These are phyloP conservation scores for Daldinia vernicosa DNA, from an alignment of 495 filamentous ascomycete species.

Conservation along the genomic window DNA sequence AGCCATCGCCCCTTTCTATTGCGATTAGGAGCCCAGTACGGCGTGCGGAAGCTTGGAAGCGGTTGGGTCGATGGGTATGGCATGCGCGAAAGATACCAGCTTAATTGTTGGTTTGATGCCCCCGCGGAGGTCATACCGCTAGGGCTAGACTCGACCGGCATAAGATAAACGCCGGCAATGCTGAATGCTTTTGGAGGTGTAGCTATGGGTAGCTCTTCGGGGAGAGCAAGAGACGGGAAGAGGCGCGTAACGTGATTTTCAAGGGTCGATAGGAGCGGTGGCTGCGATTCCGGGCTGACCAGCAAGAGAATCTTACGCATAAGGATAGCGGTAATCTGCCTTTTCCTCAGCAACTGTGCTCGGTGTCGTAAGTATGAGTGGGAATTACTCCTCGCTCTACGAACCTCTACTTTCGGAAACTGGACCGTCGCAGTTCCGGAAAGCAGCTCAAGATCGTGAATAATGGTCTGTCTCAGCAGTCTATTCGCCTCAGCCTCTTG, in stretches of 20 bases:
- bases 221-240: conserved; percentile 46
- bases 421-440: conserved; percentile 54
- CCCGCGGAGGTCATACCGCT: background rate
- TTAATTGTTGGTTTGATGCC: conserved; percentile 23
- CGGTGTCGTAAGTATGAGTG: conserved; percentile 33
- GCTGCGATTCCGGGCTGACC: conserved; percentile 51
- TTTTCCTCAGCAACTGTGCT: conserved; percentile 45
- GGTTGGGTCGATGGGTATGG: conserved; percentile 47
- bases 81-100: conserved; percentile 54
- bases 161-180: conserved; percentile 63
- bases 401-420: conserved; percentile 45
- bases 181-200: conserved; percentile 58
- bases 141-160: conserved; percentile 49
- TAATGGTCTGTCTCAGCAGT: conserved; percentile 43
- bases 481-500: conserved; percentile 50
- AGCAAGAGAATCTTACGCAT: conserved; percentile 51
- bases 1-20: conserved; percentile 9
- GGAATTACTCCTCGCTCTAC: conserved; percentile 21
- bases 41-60: conserved; percentile 23
- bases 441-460: conserved; percentile 52
- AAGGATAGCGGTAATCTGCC: conserved; percentile 51
- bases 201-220: conserved; percentile 3
- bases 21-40: conserved; percentile 13
- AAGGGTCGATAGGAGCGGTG: conserved; percentile 45
- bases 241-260: conserved; percentile 49